Evolutionary conservation across 805 yeast genomes (phyloP).

Genomic region (Suhomyces faveliae): DNA sequence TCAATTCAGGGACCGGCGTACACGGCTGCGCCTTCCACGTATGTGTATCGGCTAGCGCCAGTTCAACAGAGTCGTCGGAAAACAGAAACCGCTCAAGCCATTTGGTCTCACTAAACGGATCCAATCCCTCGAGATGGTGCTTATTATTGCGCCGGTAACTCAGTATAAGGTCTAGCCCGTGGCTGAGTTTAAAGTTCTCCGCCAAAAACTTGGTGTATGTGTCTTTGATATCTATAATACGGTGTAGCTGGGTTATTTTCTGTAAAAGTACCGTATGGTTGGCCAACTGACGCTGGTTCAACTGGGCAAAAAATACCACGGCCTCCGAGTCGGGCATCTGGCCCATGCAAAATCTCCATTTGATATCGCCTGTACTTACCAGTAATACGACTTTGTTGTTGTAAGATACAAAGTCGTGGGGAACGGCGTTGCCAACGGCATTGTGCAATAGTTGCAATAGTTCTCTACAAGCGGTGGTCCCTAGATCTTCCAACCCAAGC

Average conservation of each 20-base stretch:
- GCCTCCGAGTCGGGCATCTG: slow-evolving; percentile 8
- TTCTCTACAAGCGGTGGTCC: background rate
- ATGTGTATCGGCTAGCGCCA: background rate
- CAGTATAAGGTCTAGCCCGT: slow-evolving; percentile 33
- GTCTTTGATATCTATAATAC: slow-evolving; percentile 26
- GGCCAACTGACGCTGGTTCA: slow-evolving; percentile 22
- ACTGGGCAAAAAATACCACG: slow-evolving; percentile 16
- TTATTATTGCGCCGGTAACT: slow-evolving; percentile 24
- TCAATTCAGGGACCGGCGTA: background rate
- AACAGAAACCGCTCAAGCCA: slow-evolving; percentile 3
- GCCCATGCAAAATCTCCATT: slow-evolving; percentile 5
- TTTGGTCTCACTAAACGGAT: slow-evolving; percentile 4
- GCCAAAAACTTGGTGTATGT: slow-evolving; percentile 30
- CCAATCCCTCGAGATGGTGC: slow-evolving; percentile 4
- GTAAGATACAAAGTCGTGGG: background rate
- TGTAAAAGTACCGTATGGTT: slow-evolving; percentile 19
- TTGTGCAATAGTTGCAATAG: background rate
- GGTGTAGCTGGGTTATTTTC: slow-evolving; percentile 20
- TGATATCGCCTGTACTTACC: slow-evolving; percentile 5
- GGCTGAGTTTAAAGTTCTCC: slow-evolving; percentile 34
- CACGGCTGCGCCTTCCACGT: background rate
- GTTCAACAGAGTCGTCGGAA: background rate
- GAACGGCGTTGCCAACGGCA: background rate
- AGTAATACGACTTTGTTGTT: background rate
- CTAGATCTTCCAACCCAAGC: slow-evolving; percentile 27